Conservation (phyloP, 805 yeast genomes). For the Candida stauntonica region DNA sequence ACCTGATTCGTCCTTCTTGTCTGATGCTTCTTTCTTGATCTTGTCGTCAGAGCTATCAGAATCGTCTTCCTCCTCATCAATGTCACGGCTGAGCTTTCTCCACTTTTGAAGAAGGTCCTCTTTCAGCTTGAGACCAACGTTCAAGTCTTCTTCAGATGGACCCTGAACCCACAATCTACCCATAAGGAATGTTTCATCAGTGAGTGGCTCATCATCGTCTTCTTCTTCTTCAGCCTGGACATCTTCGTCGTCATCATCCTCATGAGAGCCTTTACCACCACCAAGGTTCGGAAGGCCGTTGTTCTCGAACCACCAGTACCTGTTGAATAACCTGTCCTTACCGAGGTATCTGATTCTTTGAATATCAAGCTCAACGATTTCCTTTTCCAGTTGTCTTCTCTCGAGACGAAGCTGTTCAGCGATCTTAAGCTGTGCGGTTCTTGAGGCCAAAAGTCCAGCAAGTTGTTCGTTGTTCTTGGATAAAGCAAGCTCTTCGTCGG, state of each 20-base stretch:
- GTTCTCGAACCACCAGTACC: conserved; percentile 94
- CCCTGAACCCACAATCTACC: conserved; percentile 93
- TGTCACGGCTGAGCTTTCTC: conserved; percentile 15
- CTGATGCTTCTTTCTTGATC: conserved; percentile 7
- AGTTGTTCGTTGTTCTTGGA: conserved; percentile 41
- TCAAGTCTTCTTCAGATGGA: conserved; percentile 50
- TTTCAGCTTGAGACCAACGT: conserved; percentile 30
- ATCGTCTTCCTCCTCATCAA: conserved; percentile 15
- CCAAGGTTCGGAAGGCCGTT: conserved; percentile 67
- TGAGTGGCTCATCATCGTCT: conserved; percentile 42
- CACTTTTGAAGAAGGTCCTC: conserved; percentile 28
- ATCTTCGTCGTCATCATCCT: conserved; percentile 21
- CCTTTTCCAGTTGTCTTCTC: conserved; percentile 52
- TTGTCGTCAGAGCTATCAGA: conserved; percentile 1
- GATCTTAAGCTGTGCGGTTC: conserved; percentile 34
- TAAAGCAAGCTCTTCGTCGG: conserved; percentile 33
- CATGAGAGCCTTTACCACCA: conserved; percentile 30
- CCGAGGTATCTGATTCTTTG: conserved; percentile 79
- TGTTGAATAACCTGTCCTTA: conserved; percentile 74
- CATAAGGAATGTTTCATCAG: conserved; percentile 62
- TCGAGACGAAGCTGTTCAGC: conserved; percentile 45
- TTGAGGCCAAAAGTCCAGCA: conserved; percentile 38
- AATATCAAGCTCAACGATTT: conserved; percentile 64
- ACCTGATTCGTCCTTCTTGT: conserved; percentile 6
- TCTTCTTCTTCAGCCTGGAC: conserved; percentile 42